Evolutionary conservation across 2,329 filamentous ascomycete species (phyloP).

Genomic region (Falciphora oryzae): DNA sequence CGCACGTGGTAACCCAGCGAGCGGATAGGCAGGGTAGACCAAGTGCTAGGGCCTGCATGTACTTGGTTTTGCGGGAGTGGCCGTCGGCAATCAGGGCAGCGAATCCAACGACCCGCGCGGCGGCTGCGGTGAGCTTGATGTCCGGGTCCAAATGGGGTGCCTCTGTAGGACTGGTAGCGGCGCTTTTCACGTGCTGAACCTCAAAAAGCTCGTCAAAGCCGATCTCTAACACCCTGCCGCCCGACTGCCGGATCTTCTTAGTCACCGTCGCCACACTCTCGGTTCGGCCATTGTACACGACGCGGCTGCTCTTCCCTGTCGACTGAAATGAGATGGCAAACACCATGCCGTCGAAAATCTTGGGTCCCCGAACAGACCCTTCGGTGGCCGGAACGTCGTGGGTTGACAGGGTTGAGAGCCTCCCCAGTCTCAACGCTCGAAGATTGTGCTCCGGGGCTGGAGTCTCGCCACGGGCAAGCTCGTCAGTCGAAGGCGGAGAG

Average conservation of each 20-base stretch:
- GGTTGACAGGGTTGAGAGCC: conserved; percentile 9
- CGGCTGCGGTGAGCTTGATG: conserved; percentile 47
- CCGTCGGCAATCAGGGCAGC: conserved; percentile 79
- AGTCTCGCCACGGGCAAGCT: conserved; percentile 33
- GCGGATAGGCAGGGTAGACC: conserved; percentile 80
- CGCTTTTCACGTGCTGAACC: conserved; percentile 28
- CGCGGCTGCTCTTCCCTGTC: conserved; percentile 28
- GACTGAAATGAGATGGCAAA: conserved; percentile 75
- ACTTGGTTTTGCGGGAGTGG: conserved; percentile 83
- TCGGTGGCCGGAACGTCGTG: background rate
- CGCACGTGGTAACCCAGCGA: conserved; percentile 73
- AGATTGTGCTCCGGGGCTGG: conserved; percentile 31
- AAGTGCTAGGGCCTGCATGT: conserved; percentile 88
- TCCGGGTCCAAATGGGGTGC: conserved; percentile 19
- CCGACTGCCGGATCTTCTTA: conserved; percentile 60
- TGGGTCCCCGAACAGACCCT: conserved; percentile 7
- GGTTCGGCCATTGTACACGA: conserved; percentile 36
- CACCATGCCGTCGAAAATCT: conserved; percentile 71
- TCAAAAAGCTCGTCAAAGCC: conserved; percentile 83
- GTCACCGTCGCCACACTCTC: conserved; percentile 44
- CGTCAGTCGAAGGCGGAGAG: conserved; percentile 37
- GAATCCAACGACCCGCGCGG: conserved; percentile 59
- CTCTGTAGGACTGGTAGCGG: conserved; percentile 22
- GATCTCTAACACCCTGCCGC: conserved; percentile 63
- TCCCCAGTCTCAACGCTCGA: conserved; percentile 18